These are phyloP conservation scores for Margaritispora aquatica DNA, from an alignment of 495 filamentous ascomycete species.

Conservation along the genomic window DNA sequence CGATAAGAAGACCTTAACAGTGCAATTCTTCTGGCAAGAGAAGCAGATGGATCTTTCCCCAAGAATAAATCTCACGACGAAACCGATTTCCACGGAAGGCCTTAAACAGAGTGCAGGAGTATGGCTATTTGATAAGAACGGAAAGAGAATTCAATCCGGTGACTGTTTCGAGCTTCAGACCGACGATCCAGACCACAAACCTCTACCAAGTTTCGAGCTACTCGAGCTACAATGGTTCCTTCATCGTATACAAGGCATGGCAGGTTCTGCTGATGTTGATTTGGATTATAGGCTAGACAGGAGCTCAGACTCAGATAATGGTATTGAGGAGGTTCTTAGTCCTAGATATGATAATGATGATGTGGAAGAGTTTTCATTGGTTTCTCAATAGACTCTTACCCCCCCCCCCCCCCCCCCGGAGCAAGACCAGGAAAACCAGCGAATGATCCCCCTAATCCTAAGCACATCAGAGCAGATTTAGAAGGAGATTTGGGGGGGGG, in stretches of 20 bases:
- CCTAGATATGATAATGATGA: background rate
- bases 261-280: slow-evolving; percentile 9
- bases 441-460: background rate
- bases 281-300: background rate
- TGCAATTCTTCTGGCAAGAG: slow-evolving; percentile 21
- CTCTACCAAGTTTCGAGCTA: slow-evolving; percentile 9
- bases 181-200: slow-evolving; percentile 3
- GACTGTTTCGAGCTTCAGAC: slow-evolving; percentile 13
- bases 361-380: background rate
- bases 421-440: slow-evolving; percentile 1
- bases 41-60: slow-evolving; percentile 2
- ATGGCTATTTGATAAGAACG: background rate
- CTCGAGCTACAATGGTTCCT: slow-evolving; percentile 9
- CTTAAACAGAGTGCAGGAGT: slow-evolving; percentile 6
- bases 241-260: slow-evolving; percentile 4
- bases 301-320: slow-evolving; percentile 3
- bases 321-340: background rate
- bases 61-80: slow-evolving; percentile 15
- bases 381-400: background rate
- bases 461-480: background rate
- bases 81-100: slow-evolving; percentile 8
- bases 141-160: slow-evolving; percentile 4
- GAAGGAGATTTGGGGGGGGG: slow-evolving; percentile 2
- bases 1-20: slow-evolving; percentile 5
- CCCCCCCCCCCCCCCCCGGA: too few species aligned